Evolutionary conservation across 2,329 filamentous ascomycete species (phyloP), one percentile per base, ranked within the genome.

Genomic region (Juglanconis oblonga): DNA sequence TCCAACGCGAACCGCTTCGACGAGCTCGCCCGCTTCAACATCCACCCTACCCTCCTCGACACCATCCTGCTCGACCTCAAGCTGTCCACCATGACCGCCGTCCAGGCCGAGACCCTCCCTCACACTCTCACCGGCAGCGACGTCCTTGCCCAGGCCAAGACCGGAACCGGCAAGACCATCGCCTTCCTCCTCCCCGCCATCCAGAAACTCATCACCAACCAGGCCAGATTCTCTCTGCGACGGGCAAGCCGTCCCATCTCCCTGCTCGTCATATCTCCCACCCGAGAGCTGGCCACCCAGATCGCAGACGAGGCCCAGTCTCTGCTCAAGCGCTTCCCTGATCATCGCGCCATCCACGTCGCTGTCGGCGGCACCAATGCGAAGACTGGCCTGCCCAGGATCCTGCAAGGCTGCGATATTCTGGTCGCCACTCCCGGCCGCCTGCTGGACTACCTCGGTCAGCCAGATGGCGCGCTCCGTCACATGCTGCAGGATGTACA

Each of bases 101-200:
- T 84, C 2, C 81, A 84, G 71, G 78, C 81, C 14, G 77, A 80
- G 14, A 82, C 81, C 3, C 72, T 84, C 11, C 70, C 74, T 61
- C 74, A 77, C 55, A 75, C 83, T 57, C 74, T 82, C 10, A 74
- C 76, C n/a, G 73, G 75, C 32, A 71, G 67, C 55, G 81, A 84
- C 68, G 77, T 86, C 61, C 78, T 96, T 61, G 91, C 91, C 6
- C 91, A 95, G 73, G 91, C 91, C 55, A 93, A 90, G 77, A 96
- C 91, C 1, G 91, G 91, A 65, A 96, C 92, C 0, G 91, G 91
- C 67, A 96, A 96, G 77, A 96, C 91, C 0, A 74, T 95, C 58
- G 91, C 89, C 52, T 96, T 96, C 76, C 80, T 96, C 40, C 77
- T 95, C 3, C 92, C 91, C n/a, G 83, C 90, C n/a, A 77, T 96